phyloP scores from a whole-genome alignment of 2,329 filamentous ascomycete genomes.

The Didymella sp. region DNA sequence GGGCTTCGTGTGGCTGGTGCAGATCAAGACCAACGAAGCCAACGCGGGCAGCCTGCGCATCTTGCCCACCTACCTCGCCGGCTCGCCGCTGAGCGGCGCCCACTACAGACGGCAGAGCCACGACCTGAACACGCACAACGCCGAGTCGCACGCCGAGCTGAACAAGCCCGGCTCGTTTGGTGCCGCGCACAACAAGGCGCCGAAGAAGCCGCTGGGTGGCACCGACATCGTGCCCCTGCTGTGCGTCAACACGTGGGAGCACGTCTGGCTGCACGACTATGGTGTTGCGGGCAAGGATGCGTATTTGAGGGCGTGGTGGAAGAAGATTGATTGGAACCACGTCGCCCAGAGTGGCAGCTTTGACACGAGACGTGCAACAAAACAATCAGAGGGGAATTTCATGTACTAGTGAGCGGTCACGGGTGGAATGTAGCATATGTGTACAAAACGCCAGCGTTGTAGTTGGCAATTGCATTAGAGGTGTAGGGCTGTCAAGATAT shows the following conservation, averaged over 20 bases:
- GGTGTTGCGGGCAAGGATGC: slow-evolving; percentile 75
- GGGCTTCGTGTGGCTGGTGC: slow-evolving; percentile 94
- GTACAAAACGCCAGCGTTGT: slow-evolving; percentile 14
- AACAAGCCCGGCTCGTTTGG: slow-evolving; percentile 54
- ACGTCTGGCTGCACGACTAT: slow-evolving; percentile 87
- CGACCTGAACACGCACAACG: slow-evolving; percentile 71
- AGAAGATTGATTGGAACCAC: slow-evolving; percentile 81
- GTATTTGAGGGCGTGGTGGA: slow-evolving; percentile 86
- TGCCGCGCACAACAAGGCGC: slow-evolving; percentile 29
- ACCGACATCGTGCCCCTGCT: slow-evolving; percentile 76
- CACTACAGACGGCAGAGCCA: slow-evolving; percentile 75
- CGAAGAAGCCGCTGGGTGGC: slow-evolving; percentile 67
- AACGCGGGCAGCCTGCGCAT: slow-evolving; percentile 64
- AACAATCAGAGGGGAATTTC: slow-evolving; percentile 13
- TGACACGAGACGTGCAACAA: background rate
- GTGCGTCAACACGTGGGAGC: slow-evolving; percentile 96
- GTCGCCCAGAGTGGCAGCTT: slow-evolving; percentile 57
- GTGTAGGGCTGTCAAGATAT: background rate
- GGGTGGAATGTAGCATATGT: slow-evolving; percentile 25
- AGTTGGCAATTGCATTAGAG: slow-evolving; percentile 8
- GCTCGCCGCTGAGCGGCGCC: slow-evolving; percentile 83
- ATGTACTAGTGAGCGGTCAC: slow-evolving; percentile 6
- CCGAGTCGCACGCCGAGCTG: slow-evolving; percentile 35
- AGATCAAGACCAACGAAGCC: slow-evolving; percentile 53
- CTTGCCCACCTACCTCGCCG: slow-evolving; percentile 88